These are phyloP conservation scores for Abrus pulchellus DNA, from an alignment of 306 rosid species.

Conservation along the genomic window DNA sequence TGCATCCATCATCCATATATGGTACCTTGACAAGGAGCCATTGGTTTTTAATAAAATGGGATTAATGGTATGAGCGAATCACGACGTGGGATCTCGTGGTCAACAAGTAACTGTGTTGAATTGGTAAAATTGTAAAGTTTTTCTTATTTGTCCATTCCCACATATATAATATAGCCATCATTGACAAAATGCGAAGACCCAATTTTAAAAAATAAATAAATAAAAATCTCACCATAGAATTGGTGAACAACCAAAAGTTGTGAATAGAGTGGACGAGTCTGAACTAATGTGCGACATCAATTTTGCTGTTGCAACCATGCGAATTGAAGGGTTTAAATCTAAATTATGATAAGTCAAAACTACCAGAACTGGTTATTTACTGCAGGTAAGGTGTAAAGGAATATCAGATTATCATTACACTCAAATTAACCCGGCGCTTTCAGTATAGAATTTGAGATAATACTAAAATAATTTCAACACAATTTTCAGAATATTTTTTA, in stretches of 20 bases:
- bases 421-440: not conserved
- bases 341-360: conserved; percentile 12
- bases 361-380: not conserved
- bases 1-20: not conserved
- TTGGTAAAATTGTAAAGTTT: too few species aligned
- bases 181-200: too few species aligned
- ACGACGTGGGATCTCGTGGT: not conserved
- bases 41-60: not conserved
- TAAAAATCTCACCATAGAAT: too few species aligned
- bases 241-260: not conserved
- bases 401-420: not conserved
- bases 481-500: too few species aligned
- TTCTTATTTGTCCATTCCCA: not conserved
- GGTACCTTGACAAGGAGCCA: not conserved
- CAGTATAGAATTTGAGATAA: too few species aligned
- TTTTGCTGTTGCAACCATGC: not conserved
- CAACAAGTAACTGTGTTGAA: not conserved
- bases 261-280: not conserved
- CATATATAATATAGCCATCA: too few species aligned
- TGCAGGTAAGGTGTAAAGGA: not conserved
- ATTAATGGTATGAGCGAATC: not conserved
- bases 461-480: too few species aligned
- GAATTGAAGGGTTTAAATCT: not conserved
- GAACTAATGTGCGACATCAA: not conserved
- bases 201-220: too few species aligned